Evolutionary conservation across 441 rosid species (phyloP), one percentile per base, ranked within the genome.

Genomic region (Monsonia emarginata): DNA sequence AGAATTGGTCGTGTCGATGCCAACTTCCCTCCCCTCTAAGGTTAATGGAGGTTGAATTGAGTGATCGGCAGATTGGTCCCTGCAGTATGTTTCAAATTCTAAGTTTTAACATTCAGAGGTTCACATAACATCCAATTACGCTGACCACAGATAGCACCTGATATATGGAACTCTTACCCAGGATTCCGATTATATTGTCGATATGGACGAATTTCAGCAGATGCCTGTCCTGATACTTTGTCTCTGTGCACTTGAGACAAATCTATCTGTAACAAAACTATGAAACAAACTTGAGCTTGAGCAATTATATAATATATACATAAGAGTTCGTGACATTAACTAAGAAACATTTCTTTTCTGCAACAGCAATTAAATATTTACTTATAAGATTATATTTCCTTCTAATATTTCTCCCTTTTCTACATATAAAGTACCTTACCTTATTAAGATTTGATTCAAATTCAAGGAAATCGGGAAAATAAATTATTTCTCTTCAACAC

Each of bases 181-280:
- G 80, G 54, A 30, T 61, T 75, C 61, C 65, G 69, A 67, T 64
- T 66, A 67, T 75, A 66, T 66, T 76, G 75, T 65, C 73, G 76
- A 57, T 67, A 59, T 71, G 76, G 60, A 69, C 73, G 83, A 72
- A 85, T 75, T 77, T 76, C 81, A 25, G 84, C 93, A 69, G 95
- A 88, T 63, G 75, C 88, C 79, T 94, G 98, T 69, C 98, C 98
- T 3, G 98, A 91, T 65, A 94, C 72, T 78, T 88, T 84, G 74
- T 86, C 91, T 76, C 98, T 82, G 73, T 83, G 85, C 65, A 90
- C 64, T 70, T 74, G 84, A 64, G 84, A 85, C 77, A 94, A 71
- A 78, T 84, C 84, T 81, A 94, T 78, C 98, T 93, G 87, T 66
- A 72, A 48, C 19, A 22, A 69, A 38, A 75, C 67, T 71, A 61